Evolutionary conservation across 345 rosid species (phyloP), one percentile per base, ranked within the genome.

Genomic region (Reutealis trisperma): DNA sequence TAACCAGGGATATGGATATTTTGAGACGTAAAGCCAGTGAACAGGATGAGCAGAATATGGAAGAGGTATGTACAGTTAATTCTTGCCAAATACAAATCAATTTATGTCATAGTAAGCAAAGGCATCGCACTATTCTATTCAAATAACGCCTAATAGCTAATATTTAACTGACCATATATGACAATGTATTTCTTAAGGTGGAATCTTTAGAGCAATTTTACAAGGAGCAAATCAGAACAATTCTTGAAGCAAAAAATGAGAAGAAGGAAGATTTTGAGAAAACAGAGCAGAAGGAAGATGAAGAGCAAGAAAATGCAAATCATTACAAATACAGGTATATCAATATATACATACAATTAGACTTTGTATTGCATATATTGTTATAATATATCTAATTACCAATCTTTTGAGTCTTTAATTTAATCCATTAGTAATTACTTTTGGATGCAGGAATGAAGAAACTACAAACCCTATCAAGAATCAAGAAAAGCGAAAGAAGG

Each of bases 221-320:
- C 86, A 80, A 89, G 77, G 88, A 91, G 4, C 83, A 87, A 71
- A 74, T 89, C 61, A 78, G 79, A 49, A 25, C 55, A 8, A 83
- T 90, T 21, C 91, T 83, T 65, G 80, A 90, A 80, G 80, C 78
- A 5, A 83, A 88, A 78, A 82, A 85, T 24, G 86, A 75, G 6
- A 83, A 84, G 76, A 94, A 90, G 61, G 93, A 84, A 75, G 76
- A 83, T n/a, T 90, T 90, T 37, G 93, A 90, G 89, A 88, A 69
- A 84, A 76, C 82, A 18, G 3, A 54, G n/a, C 59, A 54, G 22
- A 7, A 54, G 59, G n/a, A 54, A 70, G 85, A 90, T 72, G 51
- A 85, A 70, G 85, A 90, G 72, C 87, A 93, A 49, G 89, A 89
- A 63, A 86, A 54, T 59, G 80, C 81, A 16, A 67, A 75, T 74